Evolutionary conservation across 352 stramenopile genomes (phyloP).

Genomic region (Thraustotheca clavata): DNA sequence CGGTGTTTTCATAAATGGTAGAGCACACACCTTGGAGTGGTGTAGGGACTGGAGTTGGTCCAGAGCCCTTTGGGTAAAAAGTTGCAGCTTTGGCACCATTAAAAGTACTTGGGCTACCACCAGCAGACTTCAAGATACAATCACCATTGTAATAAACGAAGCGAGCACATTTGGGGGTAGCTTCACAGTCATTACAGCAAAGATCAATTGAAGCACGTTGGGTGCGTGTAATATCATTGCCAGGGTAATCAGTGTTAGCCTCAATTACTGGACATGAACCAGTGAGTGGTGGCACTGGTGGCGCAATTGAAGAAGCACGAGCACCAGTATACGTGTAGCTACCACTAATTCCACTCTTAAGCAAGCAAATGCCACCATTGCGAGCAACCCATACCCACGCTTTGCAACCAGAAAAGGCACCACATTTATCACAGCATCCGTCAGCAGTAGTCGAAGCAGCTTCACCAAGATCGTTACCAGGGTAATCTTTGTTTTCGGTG

Average conservation of each 20-base stretch:
- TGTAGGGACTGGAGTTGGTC: not conserved
- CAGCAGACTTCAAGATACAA: constrained; percentile 1
- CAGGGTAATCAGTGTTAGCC: constrained; percentile 29
- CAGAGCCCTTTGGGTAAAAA: not conserved
- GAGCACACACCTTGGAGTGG: not conserved
- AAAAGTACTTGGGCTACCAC: not conserved
- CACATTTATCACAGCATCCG: constrained; percentile 33
- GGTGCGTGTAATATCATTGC: constrained; percentile 24
- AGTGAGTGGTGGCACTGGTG: not conserved
- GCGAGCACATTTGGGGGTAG: not conserved
- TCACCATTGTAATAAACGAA: not conserved
- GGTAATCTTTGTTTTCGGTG: constrained; percentile 30
- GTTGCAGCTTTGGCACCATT: not conserved
- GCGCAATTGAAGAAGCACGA: constrained; percentile 4
- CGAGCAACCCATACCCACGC: constrained; percentile 49
- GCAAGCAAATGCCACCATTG: constrained; percentile 44
- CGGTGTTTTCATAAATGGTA: constrained; percentile 21
- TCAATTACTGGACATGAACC: constrained; percentile 25
- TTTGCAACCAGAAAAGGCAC: constrained; percentile 24
- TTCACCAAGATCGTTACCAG: constrained; percentile 33
- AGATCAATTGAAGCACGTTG: not conserved
- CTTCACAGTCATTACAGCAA: not conserved
- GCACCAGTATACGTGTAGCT: constrained; percentile 22
- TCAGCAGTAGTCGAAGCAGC: constrained; percentile 26
- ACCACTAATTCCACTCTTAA: constrained; percentile 39